phyloP scores from a whole-genome alignment of 352 stramenopile genomes.

The Phytophthora macrochlamydospora region DNA sequence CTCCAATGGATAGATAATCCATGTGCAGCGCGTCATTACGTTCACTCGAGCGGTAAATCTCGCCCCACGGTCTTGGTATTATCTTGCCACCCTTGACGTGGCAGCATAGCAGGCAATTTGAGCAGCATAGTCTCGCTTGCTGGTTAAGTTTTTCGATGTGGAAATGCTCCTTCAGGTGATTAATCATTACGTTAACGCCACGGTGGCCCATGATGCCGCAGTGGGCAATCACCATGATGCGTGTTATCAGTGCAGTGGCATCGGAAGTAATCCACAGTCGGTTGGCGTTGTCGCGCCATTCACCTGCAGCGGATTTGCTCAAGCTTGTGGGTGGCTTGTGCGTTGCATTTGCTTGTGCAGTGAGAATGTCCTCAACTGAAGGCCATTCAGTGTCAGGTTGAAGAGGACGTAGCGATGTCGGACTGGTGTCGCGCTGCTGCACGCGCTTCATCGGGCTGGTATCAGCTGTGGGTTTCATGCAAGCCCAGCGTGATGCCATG shows the following conservation, averaged over 20 bases:
- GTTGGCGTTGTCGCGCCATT: too few species aligned
- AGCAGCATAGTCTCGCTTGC: background rate
- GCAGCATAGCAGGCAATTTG: constrained; percentile 1
- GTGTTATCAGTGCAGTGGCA: too few species aligned
- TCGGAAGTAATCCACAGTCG: too few species aligned
- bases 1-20: constrained; percentile 10
- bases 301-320: too few species aligned
- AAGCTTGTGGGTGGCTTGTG: too few species aligned
- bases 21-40: constrained; percentile 7
- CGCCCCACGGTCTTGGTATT: background rate
- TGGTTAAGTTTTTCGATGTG: background rate
- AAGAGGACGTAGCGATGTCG: too few species aligned
- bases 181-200: background rate
- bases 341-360: too few species aligned
- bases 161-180: background rate
- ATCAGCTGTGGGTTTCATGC: background rate
- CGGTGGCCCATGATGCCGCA: background rate
- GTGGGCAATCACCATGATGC: too few species aligned
- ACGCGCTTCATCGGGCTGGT: constrained; percentile 6
- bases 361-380: too few species aligned
- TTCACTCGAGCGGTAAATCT: background rate
- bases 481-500: background rate
- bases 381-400: too few species aligned
- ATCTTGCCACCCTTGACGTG: constrained; percentile 10
- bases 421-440: too few species aligned